These are phyloP conservation scores for Eragrostis tef DNA, from an alignment of 202 grass and related monocot species.

Conservation along the genomic window DNA sequence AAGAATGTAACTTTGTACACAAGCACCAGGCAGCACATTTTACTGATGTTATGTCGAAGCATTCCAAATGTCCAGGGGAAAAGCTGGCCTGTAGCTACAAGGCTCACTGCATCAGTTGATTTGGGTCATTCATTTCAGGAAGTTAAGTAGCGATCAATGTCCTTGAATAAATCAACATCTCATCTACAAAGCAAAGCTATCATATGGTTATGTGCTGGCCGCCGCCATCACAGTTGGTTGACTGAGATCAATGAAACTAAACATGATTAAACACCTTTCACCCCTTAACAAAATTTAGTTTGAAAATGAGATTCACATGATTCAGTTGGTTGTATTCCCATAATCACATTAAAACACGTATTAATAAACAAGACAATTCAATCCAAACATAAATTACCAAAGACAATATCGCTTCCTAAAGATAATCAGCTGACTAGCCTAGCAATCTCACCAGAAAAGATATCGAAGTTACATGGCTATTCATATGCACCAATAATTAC, in stretches of 20 bases:
- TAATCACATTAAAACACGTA: slow-evolving; percentile 5
- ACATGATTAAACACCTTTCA: neutral
- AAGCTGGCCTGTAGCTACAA: neutral
- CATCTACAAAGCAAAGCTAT: neutral
- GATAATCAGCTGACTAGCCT: no score
- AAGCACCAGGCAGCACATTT: neutral
- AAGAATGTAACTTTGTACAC: neutral
- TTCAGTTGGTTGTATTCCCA: neutral
- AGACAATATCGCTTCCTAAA: no score
- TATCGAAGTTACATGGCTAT: neutral
- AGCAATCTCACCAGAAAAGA: no score
- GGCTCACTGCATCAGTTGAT: neutral
- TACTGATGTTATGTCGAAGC: neutral
- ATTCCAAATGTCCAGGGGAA: neutral
- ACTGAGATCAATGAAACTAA: neutral
- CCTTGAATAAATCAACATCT: neutral
- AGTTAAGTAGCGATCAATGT: neutral
- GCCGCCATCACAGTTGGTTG: neutral
- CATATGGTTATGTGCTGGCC: neutral
- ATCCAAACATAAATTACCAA: no score
- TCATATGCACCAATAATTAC: neutral
- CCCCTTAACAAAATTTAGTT: neutral
- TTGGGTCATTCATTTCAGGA: neutral
- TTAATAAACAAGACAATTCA: neutral
- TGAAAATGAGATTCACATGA: no score